A percentile compares a stretch with the other conserved stretches of the same genome.
These are phyloP conservation scores for Paramecium bursaria DNA, from an alignment of 73 alveolate species.

Conservation along the genomic window DNA sequence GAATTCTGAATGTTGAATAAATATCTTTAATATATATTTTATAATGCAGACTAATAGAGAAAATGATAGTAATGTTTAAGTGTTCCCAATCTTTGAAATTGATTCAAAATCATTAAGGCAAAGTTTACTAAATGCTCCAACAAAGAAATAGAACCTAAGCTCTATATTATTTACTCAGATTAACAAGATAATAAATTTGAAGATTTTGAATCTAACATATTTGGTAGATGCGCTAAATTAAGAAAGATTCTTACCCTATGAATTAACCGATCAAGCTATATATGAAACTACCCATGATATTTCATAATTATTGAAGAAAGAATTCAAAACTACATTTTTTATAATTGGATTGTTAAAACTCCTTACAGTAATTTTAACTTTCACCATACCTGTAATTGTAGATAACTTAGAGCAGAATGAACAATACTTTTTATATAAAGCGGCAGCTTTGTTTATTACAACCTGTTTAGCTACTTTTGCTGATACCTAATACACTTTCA, in stretches of 20 bases:
- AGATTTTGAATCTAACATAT: neutral
- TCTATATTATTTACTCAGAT: neutral
- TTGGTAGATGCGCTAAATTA: neutral
- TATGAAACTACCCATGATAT: neutral
- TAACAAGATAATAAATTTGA: neutral
- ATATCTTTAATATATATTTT: too few species aligned
- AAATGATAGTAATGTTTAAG: too few species aligned
- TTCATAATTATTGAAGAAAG: neutral
- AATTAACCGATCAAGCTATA: neutral
- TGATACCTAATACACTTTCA: constrained; percentile 19
- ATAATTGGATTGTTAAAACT: constrained; percentile 23
- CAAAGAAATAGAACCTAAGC: neutral
- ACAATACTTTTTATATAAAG: neutral
- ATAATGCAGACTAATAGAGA: too few species aligned
- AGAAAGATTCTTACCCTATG: neutral
- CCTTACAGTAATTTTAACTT: neutral
- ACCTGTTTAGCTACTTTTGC: constrained; percentile 10
- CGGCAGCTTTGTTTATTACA: neutral
- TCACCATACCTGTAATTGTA: constrained; percentile 18
- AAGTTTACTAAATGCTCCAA: too few species aligned
- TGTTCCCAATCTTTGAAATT: too few species aligned
- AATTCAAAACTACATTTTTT: neutral
- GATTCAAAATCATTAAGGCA: too few species aligned
- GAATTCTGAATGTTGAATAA: too few species aligned
- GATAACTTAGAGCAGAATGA: neutral